These are phyloP conservation scores for Hypoxylon cercidicola DNA, from an alignment of 495 filamentous ascomycete genomes.

Conservation along the genomic window DNA sequence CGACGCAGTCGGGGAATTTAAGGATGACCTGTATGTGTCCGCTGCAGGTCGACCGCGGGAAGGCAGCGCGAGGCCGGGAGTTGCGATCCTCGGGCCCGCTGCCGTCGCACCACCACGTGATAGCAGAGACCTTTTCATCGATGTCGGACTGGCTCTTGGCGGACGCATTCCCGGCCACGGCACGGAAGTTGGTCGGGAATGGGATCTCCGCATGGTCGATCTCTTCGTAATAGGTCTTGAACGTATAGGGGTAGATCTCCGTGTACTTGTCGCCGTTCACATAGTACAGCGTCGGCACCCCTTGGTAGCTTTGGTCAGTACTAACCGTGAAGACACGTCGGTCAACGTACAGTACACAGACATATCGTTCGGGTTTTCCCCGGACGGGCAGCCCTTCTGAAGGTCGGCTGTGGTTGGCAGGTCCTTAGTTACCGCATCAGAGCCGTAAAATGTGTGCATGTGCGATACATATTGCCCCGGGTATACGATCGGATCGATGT, in stretches of 20 bases:
- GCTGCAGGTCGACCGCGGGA: conserved; percentile 48
- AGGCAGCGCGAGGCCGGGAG: conserved; percentile 44
- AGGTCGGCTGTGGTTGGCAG: conserved; percentile 49
- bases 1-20: conserved; percentile 51
- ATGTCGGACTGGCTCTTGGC: conserved; percentile 47
- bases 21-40: conserved; percentile 50
- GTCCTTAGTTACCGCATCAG: conserved; percentile 47
- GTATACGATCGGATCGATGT: conserved; percentile 51
- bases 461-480: conserved; percentile 50
- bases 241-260: conserved; percentile 53
- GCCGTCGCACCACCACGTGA: conserved; percentile 54
- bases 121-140: conserved; percentile 46
- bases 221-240: conserved; percentile 68
- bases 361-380: conserved; percentile 51
- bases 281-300: conserved; percentile 52
- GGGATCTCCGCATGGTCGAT: conserved; percentile 87
- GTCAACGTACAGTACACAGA: conserved; percentile 47
- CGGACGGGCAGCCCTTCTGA: conserved; percentile 49
- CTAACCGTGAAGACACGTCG: conserved; percentile 1
- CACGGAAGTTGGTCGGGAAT: conserved; percentile 65
- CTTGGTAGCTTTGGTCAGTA: conserved; percentile 16
- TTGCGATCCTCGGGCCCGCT: conserved; percentile 42
- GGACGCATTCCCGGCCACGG: conserved; percentile 49
- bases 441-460: conserved; percentile 53
- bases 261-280: conserved; percentile 51